These are phyloP conservation scores for Sugiyamaella floridensis DNA, from an alignment of 805 yeast genomes.

Conservation along the genomic window DNA sequence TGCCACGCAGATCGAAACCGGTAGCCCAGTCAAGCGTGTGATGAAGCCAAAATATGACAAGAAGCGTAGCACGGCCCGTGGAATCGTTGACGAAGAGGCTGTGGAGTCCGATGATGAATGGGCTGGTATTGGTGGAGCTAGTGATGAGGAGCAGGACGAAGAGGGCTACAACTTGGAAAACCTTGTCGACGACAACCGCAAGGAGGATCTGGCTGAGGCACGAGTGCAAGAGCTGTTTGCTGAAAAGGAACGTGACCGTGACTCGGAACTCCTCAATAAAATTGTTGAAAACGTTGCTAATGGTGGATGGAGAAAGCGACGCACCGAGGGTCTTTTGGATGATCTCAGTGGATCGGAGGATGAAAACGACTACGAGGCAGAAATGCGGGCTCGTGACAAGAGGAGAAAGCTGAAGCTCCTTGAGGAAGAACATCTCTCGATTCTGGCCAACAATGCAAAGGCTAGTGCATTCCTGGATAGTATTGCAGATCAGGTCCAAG, in stretches of 20 bases:
- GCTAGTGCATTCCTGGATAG: constrained; percentile 22
- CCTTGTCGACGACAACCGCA: constrained; percentile 20
- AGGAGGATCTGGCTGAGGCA: constrained; percentile 12
- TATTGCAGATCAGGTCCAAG: constrained; percentile 16
- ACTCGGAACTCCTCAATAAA: constrained; percentile 18
- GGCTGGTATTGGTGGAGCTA: constrained; percentile 27
- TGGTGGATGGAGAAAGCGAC: constrained; percentile 21
- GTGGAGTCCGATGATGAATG: constrained; percentile 26
- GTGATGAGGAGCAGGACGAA: constrained; percentile 19
- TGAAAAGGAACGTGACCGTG: constrained; percentile 17
- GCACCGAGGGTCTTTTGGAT: constrained; percentile 10
- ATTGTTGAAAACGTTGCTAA: constrained; percentile 23
- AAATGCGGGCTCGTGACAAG: constrained; percentile 15
- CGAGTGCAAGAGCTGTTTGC: constrained; percentile 17
- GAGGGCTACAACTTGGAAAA: constrained; percentile 17
- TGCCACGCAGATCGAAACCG: neutral
- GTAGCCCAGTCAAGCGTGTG: neutral
- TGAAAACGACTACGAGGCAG: constrained; percentile 11
- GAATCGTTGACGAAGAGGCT: constrained; percentile 23
- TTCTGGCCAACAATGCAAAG: constrained; percentile 18
- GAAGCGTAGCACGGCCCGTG: constrained; percentile 9
- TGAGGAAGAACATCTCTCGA: constrained; percentile 19
- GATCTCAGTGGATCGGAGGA: constrained; percentile 16
- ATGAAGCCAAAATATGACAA: constrained; percentile 10
- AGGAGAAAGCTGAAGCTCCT: constrained; percentile 14